Evolutionary conservation across 305 asterid species (phyloP), one percentile per base, ranked within the genome.

Genomic region (Fraxinus paxiana): DNA sequence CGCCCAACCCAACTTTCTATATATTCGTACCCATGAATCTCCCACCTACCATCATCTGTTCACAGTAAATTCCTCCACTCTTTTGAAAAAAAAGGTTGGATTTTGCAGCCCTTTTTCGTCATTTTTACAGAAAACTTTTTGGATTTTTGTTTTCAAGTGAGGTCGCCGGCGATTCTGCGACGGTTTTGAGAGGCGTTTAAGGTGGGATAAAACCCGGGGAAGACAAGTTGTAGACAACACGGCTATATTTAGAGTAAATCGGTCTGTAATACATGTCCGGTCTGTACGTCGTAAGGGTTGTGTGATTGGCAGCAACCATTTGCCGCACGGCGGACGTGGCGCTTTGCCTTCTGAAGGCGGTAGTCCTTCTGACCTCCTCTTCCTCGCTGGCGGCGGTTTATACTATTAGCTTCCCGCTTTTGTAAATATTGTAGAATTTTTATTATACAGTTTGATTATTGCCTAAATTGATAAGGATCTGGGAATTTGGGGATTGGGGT

Each of bases 261-360:
- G 88, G 83, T 31, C 88, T 41, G 80, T 86, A 30, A 34, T 79
- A 15, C 93, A 92, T 93, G 97, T 87, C 94, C 95, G 90, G 17
- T 20, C 91, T 56, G 87, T 84, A 80, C 94, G 96, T 80, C 94
- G 94, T 75, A 89, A 85, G 92, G 97, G 92, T 87, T 89, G 95
- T 86, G 82, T 92, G 30, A 90, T 86, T 73, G 92, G 80, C 81
- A 93, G 85, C 90, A 91, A 86, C 83, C 96, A 97, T 87, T 92
- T 94, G 89, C 96, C 96, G 90, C 96, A 94, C 98, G 98, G 98
- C 79, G 97, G 98, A 76, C 98, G 98, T 73, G 98, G 98, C 43
- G 98, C 98, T 67, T 85, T 89, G 83, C 98, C 98, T 54, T 91
- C 98, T 65, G 98, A 92, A 89, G 98, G 98, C 91, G 98, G 98